These are phyloP conservation scores for Colletotrichum zoysiae DNA, from an alignment of 2,329 filamentous ascomycete species.

Conservation along the genomic window DNA sequence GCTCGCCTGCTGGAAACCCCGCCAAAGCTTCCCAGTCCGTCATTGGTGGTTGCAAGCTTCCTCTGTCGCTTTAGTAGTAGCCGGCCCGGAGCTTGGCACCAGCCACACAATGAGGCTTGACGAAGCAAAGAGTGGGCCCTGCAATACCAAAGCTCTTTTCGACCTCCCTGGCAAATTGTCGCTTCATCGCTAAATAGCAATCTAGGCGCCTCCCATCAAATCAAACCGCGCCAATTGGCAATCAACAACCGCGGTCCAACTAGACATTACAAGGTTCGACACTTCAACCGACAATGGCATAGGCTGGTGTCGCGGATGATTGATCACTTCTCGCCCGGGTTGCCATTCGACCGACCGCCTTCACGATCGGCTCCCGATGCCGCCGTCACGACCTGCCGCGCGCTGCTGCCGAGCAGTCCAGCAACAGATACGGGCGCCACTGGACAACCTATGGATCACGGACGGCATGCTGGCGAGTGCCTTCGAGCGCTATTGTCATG, in stretches of 20 bases:
- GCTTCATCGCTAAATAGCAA: conserved; percentile 21
- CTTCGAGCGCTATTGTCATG: conserved; percentile 60
- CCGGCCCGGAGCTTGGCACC: conserved; percentile 13
- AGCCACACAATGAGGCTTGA: conserved; percentile 36
- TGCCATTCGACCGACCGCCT: neutral
- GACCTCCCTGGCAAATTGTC: conserved; percentile 13
- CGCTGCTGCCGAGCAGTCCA: conserved; percentile 63
- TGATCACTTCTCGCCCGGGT: neutral
- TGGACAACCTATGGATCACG: conserved; percentile 68
- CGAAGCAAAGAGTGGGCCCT: conserved; percentile 1
- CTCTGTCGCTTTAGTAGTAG: conserved; percentile 17
- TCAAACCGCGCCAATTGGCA: conserved; percentile 22
- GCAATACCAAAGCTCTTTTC: conserved; percentile 24
- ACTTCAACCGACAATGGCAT: neutral
- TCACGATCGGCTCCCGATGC: conserved; percentile 10
- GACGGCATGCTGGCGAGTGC: conserved; percentile 66
- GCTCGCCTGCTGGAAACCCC: conserved; percentile 33
- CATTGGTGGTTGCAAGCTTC: neutral
- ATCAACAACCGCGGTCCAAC: neutral
- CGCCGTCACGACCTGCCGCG: conserved; percentile 48
- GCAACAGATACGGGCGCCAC: conserved; percentile 51
- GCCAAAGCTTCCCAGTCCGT: conserved; percentile 35
- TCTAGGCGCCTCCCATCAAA: conserved; percentile 2
- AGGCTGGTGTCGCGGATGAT: neutral
- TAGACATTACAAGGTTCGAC: neutral